Evolutionary conservation across 495 filamentous ascomycete genomes (phyloP).

Genomic region (Neurospora sp.): DNA sequence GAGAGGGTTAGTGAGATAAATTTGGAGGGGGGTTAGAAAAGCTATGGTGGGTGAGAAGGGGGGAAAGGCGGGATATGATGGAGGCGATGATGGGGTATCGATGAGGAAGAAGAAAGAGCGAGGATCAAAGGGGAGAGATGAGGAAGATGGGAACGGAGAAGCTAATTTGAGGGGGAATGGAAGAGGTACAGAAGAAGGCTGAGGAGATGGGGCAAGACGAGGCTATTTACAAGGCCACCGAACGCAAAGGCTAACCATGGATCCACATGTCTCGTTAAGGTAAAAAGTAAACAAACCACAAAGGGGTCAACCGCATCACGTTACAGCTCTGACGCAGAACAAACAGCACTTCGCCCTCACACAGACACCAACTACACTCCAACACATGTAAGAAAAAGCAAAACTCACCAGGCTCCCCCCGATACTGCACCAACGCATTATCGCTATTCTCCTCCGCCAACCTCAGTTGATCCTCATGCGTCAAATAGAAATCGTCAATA

Average conservation of each 20-base stretch:
- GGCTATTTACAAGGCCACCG: not conserved
- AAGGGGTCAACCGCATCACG: not conserved
- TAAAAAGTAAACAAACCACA: not conserved
- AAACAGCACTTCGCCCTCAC: not conserved
- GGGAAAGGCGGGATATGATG: not conserved
- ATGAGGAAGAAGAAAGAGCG: not conserved
- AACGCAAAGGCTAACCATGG: not conserved
- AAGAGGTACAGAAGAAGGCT: not conserved
- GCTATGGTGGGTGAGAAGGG: not conserved
- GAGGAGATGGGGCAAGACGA: not conserved
- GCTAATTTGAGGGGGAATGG: no score
- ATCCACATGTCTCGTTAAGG: not conserved
- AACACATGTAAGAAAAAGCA: not conserved
- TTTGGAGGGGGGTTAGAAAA: not conserved
- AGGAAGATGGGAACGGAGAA: no score
- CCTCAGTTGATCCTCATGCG: slow-evolving; percentile 57
- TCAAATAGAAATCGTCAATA: slow-evolving; percentile 87
- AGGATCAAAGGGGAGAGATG: not conserved
- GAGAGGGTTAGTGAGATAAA: not conserved
- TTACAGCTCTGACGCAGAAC: not conserved
- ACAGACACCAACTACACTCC: not conserved
- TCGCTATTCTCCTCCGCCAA: slow-evolving; percentile 54
- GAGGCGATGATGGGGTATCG: not conserved
- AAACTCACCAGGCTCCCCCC: slow-evolving; percentile 59
- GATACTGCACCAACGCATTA: slow-evolving; percentile 70